Percentiles rank a stretch among this genome's conserved stretches.
phyloP scores from a whole-genome alignment of 306 rosid genomes.

The Carpinus viminea region DNA sequence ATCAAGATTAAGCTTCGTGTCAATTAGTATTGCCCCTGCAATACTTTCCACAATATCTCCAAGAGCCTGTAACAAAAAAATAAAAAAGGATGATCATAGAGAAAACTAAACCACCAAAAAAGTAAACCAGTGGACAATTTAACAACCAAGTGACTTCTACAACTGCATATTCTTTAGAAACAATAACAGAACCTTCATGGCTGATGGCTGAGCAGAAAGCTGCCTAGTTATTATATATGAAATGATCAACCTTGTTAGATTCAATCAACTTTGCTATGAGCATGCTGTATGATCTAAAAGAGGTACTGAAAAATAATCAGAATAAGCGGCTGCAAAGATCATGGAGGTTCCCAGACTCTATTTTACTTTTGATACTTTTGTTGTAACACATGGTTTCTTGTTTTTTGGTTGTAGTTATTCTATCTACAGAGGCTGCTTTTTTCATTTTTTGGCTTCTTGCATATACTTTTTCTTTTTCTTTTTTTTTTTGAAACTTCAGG shows the following conservation, averaged over 20 bases:
- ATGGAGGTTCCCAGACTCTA: not conserved
- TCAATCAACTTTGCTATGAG: too few species aligned
- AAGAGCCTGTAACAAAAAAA: slow-evolving; percentile 56
- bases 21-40: slow-evolving; percentile 87
- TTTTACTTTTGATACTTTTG: not conserved
- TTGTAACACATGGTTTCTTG: not conserved
- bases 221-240: not conserved
- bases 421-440: not conserved
- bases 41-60: slow-evolving; percentile 97
- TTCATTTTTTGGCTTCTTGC: not conserved
- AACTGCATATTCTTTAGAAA: not conserved
- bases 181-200: not conserved
- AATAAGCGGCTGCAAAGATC: not conserved
- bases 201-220: not conserved
- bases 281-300: not conserved
- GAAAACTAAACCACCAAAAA: not conserved
- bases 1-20: slow-evolving; percentile 70
- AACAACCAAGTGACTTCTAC: not conserved
- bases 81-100: slow-evolving; percentile 3
- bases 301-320: not conserved
- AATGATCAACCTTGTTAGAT: not conserved
- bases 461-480: too few species aligned
- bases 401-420: not conserved
- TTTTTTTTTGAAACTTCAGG: too few species aligned
- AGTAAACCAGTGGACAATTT: not conserved